Evolutionary conservation across 352 stramenopile genomes (phyloP).

Genomic region (Phytopythium mirpurense): DNA sequence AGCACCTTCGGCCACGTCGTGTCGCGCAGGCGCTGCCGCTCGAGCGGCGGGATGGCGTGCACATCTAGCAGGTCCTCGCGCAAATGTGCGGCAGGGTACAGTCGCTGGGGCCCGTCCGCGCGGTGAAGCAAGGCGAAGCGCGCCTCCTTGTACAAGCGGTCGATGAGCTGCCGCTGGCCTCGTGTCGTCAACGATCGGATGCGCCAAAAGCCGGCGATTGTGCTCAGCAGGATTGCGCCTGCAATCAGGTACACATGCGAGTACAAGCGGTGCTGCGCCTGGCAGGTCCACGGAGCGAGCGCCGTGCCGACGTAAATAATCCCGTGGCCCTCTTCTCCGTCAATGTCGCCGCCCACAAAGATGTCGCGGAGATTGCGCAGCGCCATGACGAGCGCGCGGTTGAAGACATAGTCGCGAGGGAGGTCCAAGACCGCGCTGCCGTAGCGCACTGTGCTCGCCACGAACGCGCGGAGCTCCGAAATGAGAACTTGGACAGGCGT

Average conservation of each 20-base stretch:
- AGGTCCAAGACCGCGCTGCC: constrained; percentile 36
- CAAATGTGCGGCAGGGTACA: constrained; percentile 51
- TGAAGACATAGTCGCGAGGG: constrained; percentile 48
- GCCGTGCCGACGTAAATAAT: constrained; percentile 34
- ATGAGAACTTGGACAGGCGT: constrained; percentile 38
- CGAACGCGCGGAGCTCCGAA: constrained; percentile 39
- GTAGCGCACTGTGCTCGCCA: constrained; percentile 36
- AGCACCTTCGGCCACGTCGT: constrained; percentile 56
- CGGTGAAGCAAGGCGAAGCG: constrained; percentile 53
- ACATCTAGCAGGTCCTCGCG: constrained; percentile 57
- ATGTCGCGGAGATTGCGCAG: constrained; percentile 48
- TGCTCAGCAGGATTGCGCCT: constrained; percentile 22
- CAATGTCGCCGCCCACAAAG: constrained; percentile 39
- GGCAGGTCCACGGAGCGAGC: constrained; percentile 48
- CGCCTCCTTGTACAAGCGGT: constrained; percentile 67
- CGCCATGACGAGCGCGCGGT: constrained; percentile 54
- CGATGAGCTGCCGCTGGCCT: constrained; percentile 40
- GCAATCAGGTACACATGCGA: constrained; percentile 34
- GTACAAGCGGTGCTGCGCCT: constrained; percentile 43
- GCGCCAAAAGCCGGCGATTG: constrained; percentile 25
- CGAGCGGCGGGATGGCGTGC: constrained; percentile 9
- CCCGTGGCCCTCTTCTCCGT: constrained; percentile 8
- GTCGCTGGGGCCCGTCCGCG: constrained; percentile 26
- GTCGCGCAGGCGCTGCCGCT: constrained; percentile 31
- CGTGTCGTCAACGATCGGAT: constrained; percentile 33